phyloP scores from a whole-genome alignment of 306 rosid species.

The Alnus glutinosa region DNA sequence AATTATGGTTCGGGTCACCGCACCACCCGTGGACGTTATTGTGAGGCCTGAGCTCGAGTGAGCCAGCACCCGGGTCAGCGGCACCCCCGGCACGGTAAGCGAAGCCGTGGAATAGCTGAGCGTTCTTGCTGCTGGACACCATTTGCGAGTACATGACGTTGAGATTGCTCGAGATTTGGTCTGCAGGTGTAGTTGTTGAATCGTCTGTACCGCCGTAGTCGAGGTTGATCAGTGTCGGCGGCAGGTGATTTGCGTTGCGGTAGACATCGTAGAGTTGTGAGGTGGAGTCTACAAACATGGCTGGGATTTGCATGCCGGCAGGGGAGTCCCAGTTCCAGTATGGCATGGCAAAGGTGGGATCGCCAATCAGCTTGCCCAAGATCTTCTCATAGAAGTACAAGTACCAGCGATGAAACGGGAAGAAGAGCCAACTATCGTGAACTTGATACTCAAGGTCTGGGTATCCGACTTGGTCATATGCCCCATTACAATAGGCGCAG shows the following conservation, averaged over 20 bases:
- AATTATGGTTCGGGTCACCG: conserved; percentile 47
- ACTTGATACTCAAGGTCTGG: conserved; percentile 65
- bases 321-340: conserved; percentile 85
- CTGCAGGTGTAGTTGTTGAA: not conserved
- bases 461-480: conserved; percentile 59
- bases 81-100: conserved; percentile 58
- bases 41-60: conserved; percentile 59
- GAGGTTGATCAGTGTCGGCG: conserved; percentile 52
- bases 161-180: conserved; percentile 37
- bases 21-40: conserved; percentile 55
- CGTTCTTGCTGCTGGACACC: conserved; percentile 51
- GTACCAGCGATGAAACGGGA: conserved; percentile 77
- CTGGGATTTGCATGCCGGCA: conserved; percentile 61
- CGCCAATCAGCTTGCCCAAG: conserved; percentile 60
- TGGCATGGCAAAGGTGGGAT: conserved; percentile 63
- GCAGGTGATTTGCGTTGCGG: conserved; percentile 49
- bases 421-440: conserved; percentile 77
- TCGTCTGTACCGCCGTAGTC: conserved; percentile 23
- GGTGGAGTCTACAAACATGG: conserved; percentile 31
- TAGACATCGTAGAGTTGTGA: conserved; percentile 55
- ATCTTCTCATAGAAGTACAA: conserved; percentile 74
- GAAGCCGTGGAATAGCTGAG: conserved; percentile 54
- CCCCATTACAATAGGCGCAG: conserved; percentile 90
- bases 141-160: conserved; percentile 64
- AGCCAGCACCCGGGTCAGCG: conserved; percentile 55